Percentiles rank a stretch among this genome's conserved stretches.
Conservation (phyloP, 495 filamentous ascomycete genomes). For the Aspergillus diversus region DNA sequence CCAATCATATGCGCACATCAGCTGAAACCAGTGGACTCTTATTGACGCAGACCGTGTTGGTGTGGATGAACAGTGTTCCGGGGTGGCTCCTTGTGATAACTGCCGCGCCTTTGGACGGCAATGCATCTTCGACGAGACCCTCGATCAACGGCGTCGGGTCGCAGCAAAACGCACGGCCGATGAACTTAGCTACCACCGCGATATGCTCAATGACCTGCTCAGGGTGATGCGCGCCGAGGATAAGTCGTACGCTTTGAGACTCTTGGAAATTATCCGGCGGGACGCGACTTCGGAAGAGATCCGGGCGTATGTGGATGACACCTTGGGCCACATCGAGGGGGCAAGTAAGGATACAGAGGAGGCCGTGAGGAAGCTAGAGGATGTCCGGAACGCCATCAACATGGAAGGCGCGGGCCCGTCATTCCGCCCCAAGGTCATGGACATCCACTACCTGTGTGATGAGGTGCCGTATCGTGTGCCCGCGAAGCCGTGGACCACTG, state of each 20-base stretch:
- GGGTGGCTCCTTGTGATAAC: conserved; percentile 45
- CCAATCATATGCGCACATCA: background rate
- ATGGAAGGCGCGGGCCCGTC: conserved; percentile 40
- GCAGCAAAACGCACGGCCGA: conserved; percentile 52
- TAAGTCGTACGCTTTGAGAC: conserved; percentile 28
- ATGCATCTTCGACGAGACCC: conserved; percentile 52
- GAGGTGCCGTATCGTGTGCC: conserved; percentile 46
- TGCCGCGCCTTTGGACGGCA: conserved; percentile 44
- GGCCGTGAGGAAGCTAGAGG: conserved; percentile 34
- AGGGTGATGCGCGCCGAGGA: conserved; percentile 42
- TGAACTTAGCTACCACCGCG: conserved; percentile 48
- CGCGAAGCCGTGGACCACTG: conserved; percentile 54
- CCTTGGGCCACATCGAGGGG: conserved; percentile 29
- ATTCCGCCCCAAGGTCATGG: conserved; percentile 50
- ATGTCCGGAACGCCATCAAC: conserved; percentile 34
- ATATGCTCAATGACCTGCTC: conserved; percentile 46
- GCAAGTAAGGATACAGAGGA: conserved; percentile 19
- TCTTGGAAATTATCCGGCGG: conserved; percentile 44
- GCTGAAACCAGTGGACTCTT: background rate
- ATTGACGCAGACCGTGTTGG: conserved; percentile 4
- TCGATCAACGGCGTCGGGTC: conserved; percentile 53
- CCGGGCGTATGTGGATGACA: conserved; percentile 38
- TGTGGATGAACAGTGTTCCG: conserved; percentile 39
- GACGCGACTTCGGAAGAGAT: conserved; percentile 43
- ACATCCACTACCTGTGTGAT: conserved; percentile 49